Base-by-base conservation (phyloP, 306 rosid species). In the Inga oerstediana region DNA sequence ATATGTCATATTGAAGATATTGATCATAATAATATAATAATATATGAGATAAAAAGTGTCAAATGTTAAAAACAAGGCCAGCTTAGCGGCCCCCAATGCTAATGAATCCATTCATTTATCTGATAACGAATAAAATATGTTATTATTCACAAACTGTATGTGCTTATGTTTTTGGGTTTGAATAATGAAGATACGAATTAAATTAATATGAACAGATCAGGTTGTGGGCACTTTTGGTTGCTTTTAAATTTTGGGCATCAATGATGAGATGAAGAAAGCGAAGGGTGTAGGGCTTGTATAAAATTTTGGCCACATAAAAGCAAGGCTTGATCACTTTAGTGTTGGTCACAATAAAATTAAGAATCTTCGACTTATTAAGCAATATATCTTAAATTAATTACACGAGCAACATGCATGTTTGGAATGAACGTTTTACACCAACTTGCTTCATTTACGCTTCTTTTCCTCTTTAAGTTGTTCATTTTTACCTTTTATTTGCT, bases 241-340 rank as follows among this genome's bases (percentile, higher is more conserved):
- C 73, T 51, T 56, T 83, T 77, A n/a, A 32, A 67, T 69, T 61
- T 71, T 83, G 11, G 74, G 22, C n/a, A 61, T 41, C 35, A 59
- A 46, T 83, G 56, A 72, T 70, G 44, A 45, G 54, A 37, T 77
- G 56, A 58, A 22, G 76, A 44, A 77, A 35, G 78, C 67, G 27
- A 70, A 54, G 76, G 20, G 13, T 13, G 81, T 76, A 30, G 77
- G 85, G 32, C 32, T 32, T 78, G 46, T 52, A 78, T 78, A 61
- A 61, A 16, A 61, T 32, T 77, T 37, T 61, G 12, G 54, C 56
- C 27, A 35, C 4, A 17, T 15, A 61, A 77, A 45, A 45, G 44
- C 65, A 19, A 54, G 27, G 52, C 32, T 20, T 35, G 27, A 64
- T 64, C 30, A 77, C 73, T 78, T 77, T 64, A 45, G 73, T 64